phyloP scores from a whole-genome alignment of 768 basidiomycete species.

The Suillus clintonianus region DNA sequence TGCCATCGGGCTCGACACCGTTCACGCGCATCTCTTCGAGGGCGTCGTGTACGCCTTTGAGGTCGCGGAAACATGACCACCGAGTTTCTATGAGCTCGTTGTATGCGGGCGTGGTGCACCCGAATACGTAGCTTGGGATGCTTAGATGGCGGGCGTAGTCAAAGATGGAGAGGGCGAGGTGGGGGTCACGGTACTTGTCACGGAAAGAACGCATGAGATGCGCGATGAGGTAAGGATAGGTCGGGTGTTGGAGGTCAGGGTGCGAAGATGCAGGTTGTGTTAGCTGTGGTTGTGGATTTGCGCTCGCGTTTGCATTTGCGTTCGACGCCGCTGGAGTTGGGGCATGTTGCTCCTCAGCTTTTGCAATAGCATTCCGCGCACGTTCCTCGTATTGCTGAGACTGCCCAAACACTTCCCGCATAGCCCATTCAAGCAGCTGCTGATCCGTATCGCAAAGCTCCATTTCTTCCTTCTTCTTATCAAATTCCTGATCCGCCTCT shows the following conservation, averaged over 20 bases:
- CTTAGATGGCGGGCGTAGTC: conserved; percentile 74
- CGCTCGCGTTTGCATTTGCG: not conserved
- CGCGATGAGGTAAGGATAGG: conserved; percentile 77
- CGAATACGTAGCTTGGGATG: conserved; percentile 81
- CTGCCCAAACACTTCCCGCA: conserved; percentile 66
- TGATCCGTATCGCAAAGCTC: conserved; percentile 67
- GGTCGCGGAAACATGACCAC: conserved; percentile 83
- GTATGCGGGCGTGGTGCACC: conserved; percentile 86
- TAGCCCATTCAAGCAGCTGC: conserved; percentile 74
- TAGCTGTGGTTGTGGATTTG: not conserved
- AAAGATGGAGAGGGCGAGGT: conserved; percentile 83
- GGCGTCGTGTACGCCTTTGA: conserved; percentile 70
- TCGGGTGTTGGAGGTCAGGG: conserved; percentile 49
- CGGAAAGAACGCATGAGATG: conserved; percentile 79
- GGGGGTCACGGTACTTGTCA: conserved; percentile 75
- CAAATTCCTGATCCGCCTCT: conserved; percentile 55
- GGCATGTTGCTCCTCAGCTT: conserved; percentile 11
- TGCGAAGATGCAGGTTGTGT: not conserved
- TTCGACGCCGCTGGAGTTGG: not conserved
- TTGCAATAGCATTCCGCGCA: conserved; percentile 40
- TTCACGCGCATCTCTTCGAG: conserved; percentile 84
- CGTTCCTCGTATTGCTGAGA: conserved; percentile 51
- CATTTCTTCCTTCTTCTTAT: conserved; percentile 74
- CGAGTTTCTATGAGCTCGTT: conserved; percentile 86
- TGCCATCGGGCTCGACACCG: conserved; percentile 64